Percentiles rank a stretch among this genome's conserved stretches.
These are phyloP conservation scores for Sherardia arvensis DNA, from an alignment of 257 asterid species.

Conservation along the genomic window DNA sequence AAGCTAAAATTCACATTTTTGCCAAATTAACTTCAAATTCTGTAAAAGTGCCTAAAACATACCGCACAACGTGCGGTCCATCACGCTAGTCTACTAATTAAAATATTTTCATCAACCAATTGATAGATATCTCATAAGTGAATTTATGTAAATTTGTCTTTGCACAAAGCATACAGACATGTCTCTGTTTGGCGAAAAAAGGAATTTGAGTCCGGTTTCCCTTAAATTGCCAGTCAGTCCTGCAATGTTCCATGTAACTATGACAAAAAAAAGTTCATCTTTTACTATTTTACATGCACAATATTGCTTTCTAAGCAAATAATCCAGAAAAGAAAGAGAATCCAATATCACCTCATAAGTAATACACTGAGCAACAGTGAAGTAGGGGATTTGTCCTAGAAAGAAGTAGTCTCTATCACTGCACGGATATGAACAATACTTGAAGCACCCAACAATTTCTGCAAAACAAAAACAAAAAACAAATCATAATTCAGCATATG, in stretches of 20 bases:
- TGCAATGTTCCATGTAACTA: not conserved
- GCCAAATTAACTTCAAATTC: too few relatives aligned
- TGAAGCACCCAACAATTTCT: slow-evolving; percentile 95
- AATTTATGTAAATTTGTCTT: too few relatives aligned
- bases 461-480: slow-evolving; percentile 27
- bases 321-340: not conserved
- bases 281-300: not conserved
- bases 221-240: not conserved
- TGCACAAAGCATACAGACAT: not conserved
- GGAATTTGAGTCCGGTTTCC: not conserved
- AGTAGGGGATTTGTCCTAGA: slow-evolving; percentile 85
- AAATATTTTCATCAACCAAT: too few relatives aligned
- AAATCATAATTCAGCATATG: slow-evolving; percentile 12
- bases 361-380: slow-evolving; percentile 58
- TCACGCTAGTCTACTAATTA: not conserved
- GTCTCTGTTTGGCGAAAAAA: not conserved
- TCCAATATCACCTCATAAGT: slow-evolving; percentile 61
- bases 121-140: too few relatives aligned
- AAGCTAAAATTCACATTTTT: too few relatives aligned
- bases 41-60: too few relatives aligned
- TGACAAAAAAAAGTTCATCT: not conserved
- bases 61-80: too few relatives aligned
- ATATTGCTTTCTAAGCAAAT: not conserved
- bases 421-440: slow-evolving; percentile 40
- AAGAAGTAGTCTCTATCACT: slow-evolving; percentile 63